Evolutionary conservation across 176 grass and related monocot genomes (phyloP).

Genomic region (Avena atlantica): DNA sequence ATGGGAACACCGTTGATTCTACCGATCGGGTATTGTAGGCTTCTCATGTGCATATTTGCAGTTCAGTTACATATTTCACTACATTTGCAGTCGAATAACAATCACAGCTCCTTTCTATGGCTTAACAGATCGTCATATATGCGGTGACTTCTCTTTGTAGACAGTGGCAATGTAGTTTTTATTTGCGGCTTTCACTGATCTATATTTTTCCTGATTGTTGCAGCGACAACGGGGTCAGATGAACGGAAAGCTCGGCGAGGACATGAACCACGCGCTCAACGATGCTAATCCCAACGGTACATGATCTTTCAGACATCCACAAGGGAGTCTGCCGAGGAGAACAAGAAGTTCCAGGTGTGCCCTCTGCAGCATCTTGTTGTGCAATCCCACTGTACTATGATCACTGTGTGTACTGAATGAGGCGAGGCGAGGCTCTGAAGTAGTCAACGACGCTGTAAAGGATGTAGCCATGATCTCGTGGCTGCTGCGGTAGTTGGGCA

Average conservation of each 20-base stretch:
- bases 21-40: conserved; percentile 68
- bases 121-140: not conserved
- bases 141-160: not conserved
- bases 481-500: conserved; percentile 34
- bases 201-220: conserved; percentile 30
- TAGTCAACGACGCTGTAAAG: conserved; percentile 18
- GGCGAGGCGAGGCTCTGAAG: not conserved
- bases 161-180: not conserved
- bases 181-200: not conserved
- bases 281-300: conserved; percentile 54
- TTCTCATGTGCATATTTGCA: not conserved
- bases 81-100: not conserved
- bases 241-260: conserved; percentile 79
- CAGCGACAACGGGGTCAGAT: conserved; percentile 70
- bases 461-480: conserved; percentile 17
- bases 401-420: not conserved
- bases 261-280: conserved; percentile 50
- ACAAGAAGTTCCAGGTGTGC: not conserved
- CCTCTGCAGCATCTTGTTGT: conserved; percentile 18
- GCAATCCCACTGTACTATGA: not conserved
- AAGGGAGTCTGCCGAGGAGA: conserved; percentile 18
- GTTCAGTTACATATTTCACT: not conserved
- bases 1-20: conserved; percentile 69
- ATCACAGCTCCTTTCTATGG: not conserved
- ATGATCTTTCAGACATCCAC: conserved; percentile 30